Percentiles rank a stretch among this genome's conserved stretches.
These are phyloP conservation scores for Blastomyces percursus DNA, from an alignment of 2,329 filamentous ascomycete species.

Conservation along the genomic window DNA sequence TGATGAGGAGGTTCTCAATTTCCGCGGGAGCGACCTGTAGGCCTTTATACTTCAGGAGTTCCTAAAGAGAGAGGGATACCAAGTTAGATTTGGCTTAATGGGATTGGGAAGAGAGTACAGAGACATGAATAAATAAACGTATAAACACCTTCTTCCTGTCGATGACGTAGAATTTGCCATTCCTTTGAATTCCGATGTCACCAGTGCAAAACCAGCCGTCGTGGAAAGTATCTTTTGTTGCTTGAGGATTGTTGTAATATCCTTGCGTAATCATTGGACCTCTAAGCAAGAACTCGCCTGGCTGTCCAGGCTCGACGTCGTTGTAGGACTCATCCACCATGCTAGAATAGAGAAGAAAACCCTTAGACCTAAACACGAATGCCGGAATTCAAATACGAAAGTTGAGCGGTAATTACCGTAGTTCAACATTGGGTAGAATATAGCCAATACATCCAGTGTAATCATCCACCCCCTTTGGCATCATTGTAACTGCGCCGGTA, in stretches of 20 bases:
- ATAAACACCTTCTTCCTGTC: conserved; percentile 6
- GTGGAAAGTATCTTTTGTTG: conserved; percentile 1
- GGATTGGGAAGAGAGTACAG: no score
- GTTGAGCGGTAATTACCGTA: not conserved
- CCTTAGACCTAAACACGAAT: not conserved
- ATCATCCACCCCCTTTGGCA: conserved; percentile 2
- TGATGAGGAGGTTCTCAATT: conserved; percentile 3
- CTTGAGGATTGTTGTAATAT: conserved; percentile 6
- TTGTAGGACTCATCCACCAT: conserved; percentile 5
- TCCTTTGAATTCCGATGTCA: not conserved
- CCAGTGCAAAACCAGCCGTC: conserved; percentile 7
- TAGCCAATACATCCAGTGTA: conserved; percentile 1
- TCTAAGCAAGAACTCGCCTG: conserved; percentile 4
- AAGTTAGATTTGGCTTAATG: not conserved
- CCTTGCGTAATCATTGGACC: not conserved
- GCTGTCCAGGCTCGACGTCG: conserved; percentile 2
- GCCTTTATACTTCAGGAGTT: conserved; percentile 6
- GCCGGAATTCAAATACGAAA: not conserved
- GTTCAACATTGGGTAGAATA: conserved; percentile 2
- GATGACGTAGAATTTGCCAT: conserved; percentile 4
- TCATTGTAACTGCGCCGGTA: conserved; percentile 1
- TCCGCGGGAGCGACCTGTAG: conserved; percentile 5
- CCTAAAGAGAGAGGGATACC: not conserved
- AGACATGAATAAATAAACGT: not conserved
- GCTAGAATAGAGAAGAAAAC: not conserved